Percentiles rank a stretch among this genome's conserved stretches.
Evolutionary conservation across 1,139 yeast species (phyloP).

Genomic region (Meyerozyma carpophila): DNA sequence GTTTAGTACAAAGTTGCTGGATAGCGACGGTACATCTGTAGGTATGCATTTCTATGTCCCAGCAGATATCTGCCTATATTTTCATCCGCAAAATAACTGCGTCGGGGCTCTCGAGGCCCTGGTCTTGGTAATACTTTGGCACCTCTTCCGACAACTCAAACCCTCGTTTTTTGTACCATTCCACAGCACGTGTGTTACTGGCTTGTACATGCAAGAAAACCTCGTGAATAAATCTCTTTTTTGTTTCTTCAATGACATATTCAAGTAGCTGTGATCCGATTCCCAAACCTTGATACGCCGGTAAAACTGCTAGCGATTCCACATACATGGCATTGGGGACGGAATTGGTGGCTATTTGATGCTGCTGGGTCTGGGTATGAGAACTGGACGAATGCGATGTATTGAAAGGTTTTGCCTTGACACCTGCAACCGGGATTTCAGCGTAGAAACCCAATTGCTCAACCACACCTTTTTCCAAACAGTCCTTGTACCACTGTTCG

Average conservation of each 20-base stretch:
- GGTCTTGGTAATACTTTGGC: conserved; percentile 47
- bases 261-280: conserved; percentile 57
- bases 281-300: conserved; percentile 54
- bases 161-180: conserved; percentile 55
- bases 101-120: conserved; percentile 41
- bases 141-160: conserved; percentile 37
- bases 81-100: conserved; percentile 31
- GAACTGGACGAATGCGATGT: conserved; percentile 18
- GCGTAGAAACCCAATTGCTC: conserved; percentile 48
- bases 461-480: conserved; percentile 29
- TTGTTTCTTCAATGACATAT: conserved; percentile 51
- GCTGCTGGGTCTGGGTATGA: conserved; percentile 21
- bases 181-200: conserved; percentile 37
- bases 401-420: conserved; percentile 46
- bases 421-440: conserved; percentile 69
- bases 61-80: neutral
- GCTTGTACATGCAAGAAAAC: conserved; percentile 57
- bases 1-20: too few species aligned
- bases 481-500: conserved; percentile 40
- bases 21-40: neutral
- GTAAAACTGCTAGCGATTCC: conserved; percentile 61
- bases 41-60: neutral
- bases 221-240: conserved; percentile 47
- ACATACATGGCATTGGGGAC: conserved; percentile 54
- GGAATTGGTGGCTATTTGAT: conserved; percentile 23